Conservation (phyloP, 345 rosid genomes). For the Pistacia integerrima region DNA sequence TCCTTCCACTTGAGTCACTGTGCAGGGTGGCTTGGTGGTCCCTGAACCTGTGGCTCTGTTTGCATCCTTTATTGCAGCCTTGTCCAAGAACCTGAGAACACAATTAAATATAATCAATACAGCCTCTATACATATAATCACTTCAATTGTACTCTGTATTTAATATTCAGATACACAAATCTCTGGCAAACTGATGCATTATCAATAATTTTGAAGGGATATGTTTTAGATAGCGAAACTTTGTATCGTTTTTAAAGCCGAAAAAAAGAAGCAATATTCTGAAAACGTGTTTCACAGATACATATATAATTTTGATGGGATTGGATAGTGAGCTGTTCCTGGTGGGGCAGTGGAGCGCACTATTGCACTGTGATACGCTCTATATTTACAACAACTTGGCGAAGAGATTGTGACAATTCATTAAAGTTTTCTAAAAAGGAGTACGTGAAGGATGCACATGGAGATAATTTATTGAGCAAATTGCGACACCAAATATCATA, state of each 20-base stretch:
- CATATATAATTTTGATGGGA: constrained; percentile 18
- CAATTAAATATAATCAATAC: too few species aligned
- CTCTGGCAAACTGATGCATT: too few species aligned
- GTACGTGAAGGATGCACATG: constrained; percentile 9
- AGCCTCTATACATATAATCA: not conserved
- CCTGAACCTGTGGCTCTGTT: constrained; percentile 13
- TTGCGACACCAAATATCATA: constrained; percentile 7
- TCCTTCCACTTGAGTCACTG: constrained; percentile 85
- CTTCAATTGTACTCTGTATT: too few species aligned
- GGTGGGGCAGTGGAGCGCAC: constrained; percentile 22
- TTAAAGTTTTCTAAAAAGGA: constrained; percentile 13
- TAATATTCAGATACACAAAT: too few species aligned
- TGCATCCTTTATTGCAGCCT: constrained; percentile 66
- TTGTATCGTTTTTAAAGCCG: not conserved
- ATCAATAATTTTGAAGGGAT: not conserved
- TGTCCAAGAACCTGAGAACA: constrained; percentile 73
- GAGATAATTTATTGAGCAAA: not conserved
- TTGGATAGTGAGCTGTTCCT: constrained; percentile 14
- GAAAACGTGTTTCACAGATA: constrained; percentile 17
- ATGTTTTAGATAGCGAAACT: not conserved
- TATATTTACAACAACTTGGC: constrained; percentile 17
- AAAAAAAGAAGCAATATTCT: constrained; percentile 18
- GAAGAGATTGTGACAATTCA: constrained; percentile 21
- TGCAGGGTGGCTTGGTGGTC: constrained; percentile 44
- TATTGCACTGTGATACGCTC: constrained; percentile 12